Conservation (phyloP, 148 eudicot species). For the Silene latifolia region DNA sequence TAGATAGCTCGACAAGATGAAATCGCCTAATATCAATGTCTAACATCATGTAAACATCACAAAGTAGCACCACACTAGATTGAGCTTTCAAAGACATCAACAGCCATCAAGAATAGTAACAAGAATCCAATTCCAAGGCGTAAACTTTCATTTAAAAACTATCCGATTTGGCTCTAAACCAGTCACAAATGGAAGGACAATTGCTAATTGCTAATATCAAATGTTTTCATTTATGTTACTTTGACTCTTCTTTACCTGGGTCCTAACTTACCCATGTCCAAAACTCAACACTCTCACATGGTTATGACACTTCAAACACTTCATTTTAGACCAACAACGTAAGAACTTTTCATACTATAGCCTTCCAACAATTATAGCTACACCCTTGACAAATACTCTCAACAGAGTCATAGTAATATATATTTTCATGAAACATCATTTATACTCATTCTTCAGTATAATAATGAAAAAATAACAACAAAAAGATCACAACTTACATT, state of each 20-base stretch:
- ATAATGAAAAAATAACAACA: neutral
- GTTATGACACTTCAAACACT: too few species aligned
- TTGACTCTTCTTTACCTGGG: too few species aligned
- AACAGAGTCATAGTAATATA: neutral
- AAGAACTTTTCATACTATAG: neutral
- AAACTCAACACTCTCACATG: too few species aligned
- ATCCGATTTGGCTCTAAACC: too few species aligned
- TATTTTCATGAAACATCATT: neutral
- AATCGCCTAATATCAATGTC: too few species aligned
- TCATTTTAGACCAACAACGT: neutral
- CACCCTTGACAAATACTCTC: neutral
- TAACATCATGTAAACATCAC: neutral
- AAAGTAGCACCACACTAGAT: neutral
- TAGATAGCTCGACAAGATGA: too few species aligned
- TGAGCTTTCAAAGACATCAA: conserved; percentile 5
- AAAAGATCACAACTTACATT: conserved; percentile 31
- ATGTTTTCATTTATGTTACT: neutral
- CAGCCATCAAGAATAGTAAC: neutral
- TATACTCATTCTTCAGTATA: neutral
- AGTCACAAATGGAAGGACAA: neutral
- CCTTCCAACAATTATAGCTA: neutral
- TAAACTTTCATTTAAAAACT: too few species aligned
- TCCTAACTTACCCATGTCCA: too few species aligned
- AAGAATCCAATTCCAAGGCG: neutral
- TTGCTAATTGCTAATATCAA: neutral